Evolutionary conservation across 2,329 filamentous ascomycete genomes (phyloP), one percentile per base, ranked within the genome.

Genomic region (Mycosphaerelloides madeirae): DNA sequence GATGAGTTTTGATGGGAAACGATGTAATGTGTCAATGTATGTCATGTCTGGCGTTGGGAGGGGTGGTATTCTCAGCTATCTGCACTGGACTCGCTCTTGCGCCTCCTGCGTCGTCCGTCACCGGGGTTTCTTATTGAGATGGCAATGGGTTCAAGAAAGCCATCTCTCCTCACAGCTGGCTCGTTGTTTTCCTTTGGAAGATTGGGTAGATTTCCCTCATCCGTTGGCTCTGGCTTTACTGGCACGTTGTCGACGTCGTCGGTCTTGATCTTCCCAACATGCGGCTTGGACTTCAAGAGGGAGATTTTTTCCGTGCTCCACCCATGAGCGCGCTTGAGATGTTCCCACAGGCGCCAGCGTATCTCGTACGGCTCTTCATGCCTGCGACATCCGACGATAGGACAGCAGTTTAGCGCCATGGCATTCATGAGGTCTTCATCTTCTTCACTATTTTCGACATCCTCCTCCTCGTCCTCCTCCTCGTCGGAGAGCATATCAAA

Each of bases 281-380:
- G 6, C 16, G 16, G n/a, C 12, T 35, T 19, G 14, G 33, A 8
- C 16, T 19, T 15, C 16, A 19, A 12, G 13, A 19, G 11, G 16
- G 33, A 16, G 9, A 19, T 19, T 19, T 18, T 15, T 19, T 12
- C 25, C 52, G 28, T 13, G 50, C 41, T 45, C 19, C 61, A 49
- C 32, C 56, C 54, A 50, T 65, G 62, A 37, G 46, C 46, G 5
- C 56, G 52, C 34, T 55, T 55, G 29, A 66, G 49, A 51, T 66
- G 64, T 46, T 65, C 61, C 16, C 59, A 54, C 38, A 64, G 58
- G 11, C 61, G 55, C 48, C 52, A 65, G 3, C 44, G 45, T 12
- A 57, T 48, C 3, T 53, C 43, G 35, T 57, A 60, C 3, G 54
- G 49, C n/a, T 54, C 38, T 6, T 49, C 31, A 34, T 61, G 54